Conservation (phyloP, 176 grass and related monocot genomes). For the Pharus latifolius region DNA sequence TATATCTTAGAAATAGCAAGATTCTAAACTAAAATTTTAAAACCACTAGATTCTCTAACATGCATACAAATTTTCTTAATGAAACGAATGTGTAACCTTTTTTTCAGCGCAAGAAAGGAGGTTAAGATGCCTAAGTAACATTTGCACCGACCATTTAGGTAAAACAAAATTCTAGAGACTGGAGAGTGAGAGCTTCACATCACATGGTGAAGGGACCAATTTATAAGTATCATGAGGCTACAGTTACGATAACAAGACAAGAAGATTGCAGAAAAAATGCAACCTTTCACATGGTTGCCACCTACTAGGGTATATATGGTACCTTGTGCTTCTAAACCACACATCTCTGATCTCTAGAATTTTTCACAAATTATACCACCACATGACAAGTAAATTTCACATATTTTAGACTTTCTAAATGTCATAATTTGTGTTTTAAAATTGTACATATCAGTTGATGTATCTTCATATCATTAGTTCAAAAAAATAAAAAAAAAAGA, state of each 20-base stretch:
- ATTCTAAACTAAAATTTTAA: not conserved
- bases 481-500: too few relatives aligned
- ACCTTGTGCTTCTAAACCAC: not conserved
- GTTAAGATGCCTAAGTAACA: not conserved
- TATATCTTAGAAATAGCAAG: not conserved
- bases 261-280: conserved; percentile 34
- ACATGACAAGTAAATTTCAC: too few relatives aligned
- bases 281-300: conserved; percentile 28
- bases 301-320: conserved; percentile 1
- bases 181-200: not conserved
- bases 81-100: conserved; percentile 5
- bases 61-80: not conserved
- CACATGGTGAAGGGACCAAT: conserved; percentile 16
- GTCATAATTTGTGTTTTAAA: too few relatives aligned
- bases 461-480: too few relatives aligned
- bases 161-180: not conserved
- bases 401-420: too few relatives aligned
- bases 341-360: not conserved
- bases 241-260: conserved; percentile 12
- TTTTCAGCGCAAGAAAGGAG: conserved; percentile 18
- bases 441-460: too few relatives aligned
- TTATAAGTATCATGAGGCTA: conserved; percentile 11
- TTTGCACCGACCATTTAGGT: conserved; percentile 16
- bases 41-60: conserved; percentile 16
- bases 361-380: too few relatives aligned